Conservation (phyloP, 495 filamentous ascomycete species). For the Tuber borchii region DNA sequence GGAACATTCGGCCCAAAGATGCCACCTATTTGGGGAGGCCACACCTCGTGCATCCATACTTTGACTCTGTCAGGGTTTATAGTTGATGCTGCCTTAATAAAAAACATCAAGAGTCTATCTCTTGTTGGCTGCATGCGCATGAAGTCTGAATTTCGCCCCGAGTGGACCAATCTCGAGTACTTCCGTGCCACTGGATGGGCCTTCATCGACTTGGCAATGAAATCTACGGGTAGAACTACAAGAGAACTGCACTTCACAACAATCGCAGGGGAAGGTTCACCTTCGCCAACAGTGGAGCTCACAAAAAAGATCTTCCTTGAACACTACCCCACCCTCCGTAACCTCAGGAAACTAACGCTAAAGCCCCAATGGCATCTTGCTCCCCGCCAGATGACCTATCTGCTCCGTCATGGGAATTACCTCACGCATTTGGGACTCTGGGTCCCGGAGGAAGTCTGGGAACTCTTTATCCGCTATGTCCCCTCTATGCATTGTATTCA, state of each 20-base stretch:
- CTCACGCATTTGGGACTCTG: not conserved
- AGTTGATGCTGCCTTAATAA: slow-evolving; percentile 12
- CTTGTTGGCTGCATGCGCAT: slow-evolving; percentile 1
- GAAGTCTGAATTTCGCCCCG: not conserved
- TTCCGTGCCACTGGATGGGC: not conserved
- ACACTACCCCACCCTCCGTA: not conserved
- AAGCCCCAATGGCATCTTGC: not conserved
- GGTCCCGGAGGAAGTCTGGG: not conserved
- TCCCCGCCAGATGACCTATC: not conserved
- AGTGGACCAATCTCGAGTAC: not conserved
- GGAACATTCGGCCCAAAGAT: not conserved
- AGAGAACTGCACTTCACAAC: not conserved
- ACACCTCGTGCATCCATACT: slow-evolving; percentile 2
- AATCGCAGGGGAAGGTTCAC: not conserved
- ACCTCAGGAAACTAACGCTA: not conserved
- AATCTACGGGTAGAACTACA: not conserved
- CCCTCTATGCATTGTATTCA: not conserved
- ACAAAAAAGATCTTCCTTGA: not conserved
- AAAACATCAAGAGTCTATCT: not conserved
- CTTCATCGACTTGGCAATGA: not conserved
- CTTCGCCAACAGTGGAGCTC: not conserved
- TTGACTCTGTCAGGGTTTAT: slow-evolving; percentile 23
- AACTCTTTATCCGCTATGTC: not conserved
- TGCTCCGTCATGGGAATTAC: not conserved
- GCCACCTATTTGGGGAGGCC: not conserved